Conservation (phyloP, 169 alveolate genomes). For the Theileria equi region DNA sequence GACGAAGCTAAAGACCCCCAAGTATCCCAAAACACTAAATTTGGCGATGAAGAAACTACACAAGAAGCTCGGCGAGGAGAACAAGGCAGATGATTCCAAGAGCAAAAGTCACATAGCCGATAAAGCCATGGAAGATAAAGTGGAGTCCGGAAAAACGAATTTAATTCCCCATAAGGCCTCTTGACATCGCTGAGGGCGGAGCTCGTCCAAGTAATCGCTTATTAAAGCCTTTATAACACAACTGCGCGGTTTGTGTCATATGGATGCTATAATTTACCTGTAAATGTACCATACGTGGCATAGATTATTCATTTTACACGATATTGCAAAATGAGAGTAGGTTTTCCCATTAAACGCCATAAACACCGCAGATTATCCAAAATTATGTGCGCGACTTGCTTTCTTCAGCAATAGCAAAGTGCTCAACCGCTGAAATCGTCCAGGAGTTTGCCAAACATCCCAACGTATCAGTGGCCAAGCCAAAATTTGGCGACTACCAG, state of each 20-base stretch:
- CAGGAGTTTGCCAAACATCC: slow-evolving; percentile 62
- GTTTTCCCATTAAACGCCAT: neutral
- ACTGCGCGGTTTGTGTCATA: too few relatives aligned
- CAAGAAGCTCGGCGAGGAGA: slow-evolving; percentile 3
- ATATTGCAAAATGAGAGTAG: slow-evolving; percentile 28
- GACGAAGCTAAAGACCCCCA: neutral
- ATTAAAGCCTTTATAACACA: too few relatives aligned
- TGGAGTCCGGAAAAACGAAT: neutral
- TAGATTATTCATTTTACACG: neutral
- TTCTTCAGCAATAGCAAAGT: slow-evolving; percentile 51
- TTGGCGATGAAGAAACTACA: slow-evolving; percentile 29
- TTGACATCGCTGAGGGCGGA: too few relatives aligned
- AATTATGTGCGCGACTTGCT: slow-evolving; percentile 65
- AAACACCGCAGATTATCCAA: slow-evolving; percentile 51
- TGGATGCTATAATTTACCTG: too few relatives aligned
- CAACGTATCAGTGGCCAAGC: slow-evolving; percentile 69
- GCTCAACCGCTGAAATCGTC: slow-evolving; percentile 46
- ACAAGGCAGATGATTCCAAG: neutral
- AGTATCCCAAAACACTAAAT: slow-evolving; percentile 31
- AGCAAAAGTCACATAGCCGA: slow-evolving; percentile 2
- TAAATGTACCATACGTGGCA: too few relatives aligned
- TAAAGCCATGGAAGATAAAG: slow-evolving; percentile 15
- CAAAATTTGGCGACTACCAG: slow-evolving; percentile 79
- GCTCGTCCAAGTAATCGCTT: too few relatives aligned
- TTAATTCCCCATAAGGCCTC: too few relatives aligned